Evolutionary conservation across 768 basidiomycete genomes (phyloP).

Genomic region (Megacollybia marginata): DNA sequence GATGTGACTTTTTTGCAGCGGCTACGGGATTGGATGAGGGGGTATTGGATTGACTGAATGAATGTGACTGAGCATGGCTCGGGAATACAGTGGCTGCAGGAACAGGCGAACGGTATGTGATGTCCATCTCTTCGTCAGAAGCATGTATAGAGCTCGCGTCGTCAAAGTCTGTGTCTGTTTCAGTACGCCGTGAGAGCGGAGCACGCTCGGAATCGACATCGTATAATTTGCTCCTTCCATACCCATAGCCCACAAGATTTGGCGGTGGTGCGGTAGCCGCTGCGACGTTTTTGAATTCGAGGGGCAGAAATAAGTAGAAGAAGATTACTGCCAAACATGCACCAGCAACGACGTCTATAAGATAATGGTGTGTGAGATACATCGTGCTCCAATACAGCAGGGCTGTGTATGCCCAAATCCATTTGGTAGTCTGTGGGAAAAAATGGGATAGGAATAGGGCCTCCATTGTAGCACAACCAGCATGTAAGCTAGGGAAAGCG

Average conservation of each 20-base stretch:
- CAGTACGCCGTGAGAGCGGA: slow-evolving; percentile 32
- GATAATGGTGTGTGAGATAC: slow-evolving; percentile 98
- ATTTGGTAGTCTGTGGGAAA: slow-evolving; percentile 67
- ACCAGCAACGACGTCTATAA: slow-evolving; percentile 95
- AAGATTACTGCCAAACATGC: slow-evolving; percentile 81
- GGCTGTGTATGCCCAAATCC: slow-evolving; percentile 77
- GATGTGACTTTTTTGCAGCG: slow-evolving; percentile 1
- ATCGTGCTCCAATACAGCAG: slow-evolving; percentile 97
- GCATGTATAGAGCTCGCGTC: slow-evolving; percentile 41
- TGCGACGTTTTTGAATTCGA: slow-evolving; percentile 56
- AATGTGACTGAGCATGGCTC: background rate
- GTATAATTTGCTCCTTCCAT: slow-evolving; percentile 32
- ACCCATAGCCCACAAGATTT: slow-evolving; percentile 5
- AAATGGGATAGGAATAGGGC: slow-evolving; percentile 93
- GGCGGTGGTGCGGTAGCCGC: slow-evolving; percentile 42
- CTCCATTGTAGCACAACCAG: slow-evolving; percentile 84
- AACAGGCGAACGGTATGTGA: slow-evolving; percentile 2
- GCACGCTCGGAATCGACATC: slow-evolving; percentile 73
- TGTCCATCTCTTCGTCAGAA: slow-evolving; percentile 5
- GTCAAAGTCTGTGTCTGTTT: slow-evolving; percentile 27
- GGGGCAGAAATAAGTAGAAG: slow-evolving; percentile 87
- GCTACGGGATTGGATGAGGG: background rate
- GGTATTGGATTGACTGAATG: too few species aligned
- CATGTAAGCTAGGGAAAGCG: slow-evolving; percentile 92
- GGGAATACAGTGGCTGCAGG: background rate